These are phyloP conservation scores for Rosa multiflora DNA, from an alignment of 306 rosid genomes.

Conservation along the genomic window DNA sequence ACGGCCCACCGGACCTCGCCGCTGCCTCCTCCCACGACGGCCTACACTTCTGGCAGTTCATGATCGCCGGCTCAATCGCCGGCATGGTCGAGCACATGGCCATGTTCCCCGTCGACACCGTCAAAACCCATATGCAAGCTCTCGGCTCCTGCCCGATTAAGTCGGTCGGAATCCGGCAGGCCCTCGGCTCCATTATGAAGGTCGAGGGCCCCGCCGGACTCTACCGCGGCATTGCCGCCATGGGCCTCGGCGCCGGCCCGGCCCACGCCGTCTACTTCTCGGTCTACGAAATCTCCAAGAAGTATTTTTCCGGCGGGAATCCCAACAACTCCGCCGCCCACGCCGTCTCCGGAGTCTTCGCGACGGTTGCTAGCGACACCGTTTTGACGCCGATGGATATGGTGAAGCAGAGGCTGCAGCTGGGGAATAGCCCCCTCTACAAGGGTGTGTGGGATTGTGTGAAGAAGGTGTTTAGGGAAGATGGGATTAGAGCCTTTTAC, in stretches of 20 bases:
- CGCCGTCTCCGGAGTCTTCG: conserved; percentile 70
- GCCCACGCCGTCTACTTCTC: conserved; percentile 90
- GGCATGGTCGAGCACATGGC: conserved; percentile 84
- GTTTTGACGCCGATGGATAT: conserved; percentile 90
- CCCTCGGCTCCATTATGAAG: conserved; percentile 55
- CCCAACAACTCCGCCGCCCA: conserved; percentile 52
- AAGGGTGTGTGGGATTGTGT: conserved; percentile 75
- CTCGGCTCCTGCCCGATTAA: conserved; percentile 78
- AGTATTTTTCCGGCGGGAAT: conserved; percentile 50
- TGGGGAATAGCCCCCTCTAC: conserved; percentile 57
- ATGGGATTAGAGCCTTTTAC: conserved; percentile 67
- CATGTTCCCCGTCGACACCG: conserved; percentile 89
- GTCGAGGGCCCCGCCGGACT: conserved; percentile 68
- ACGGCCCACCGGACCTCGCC: conserved; percentile 37
- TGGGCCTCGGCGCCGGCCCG: conserved; percentile 93
- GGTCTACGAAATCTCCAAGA: conserved; percentile 61
- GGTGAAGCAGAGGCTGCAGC: conserved; percentile 90
- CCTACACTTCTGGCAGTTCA: conserved; percentile 85
- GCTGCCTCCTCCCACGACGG: conserved; percentile 63
- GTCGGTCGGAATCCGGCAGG: conserved; percentile 65
- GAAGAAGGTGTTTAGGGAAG: conserved; percentile 65
- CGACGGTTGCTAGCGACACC: conserved; percentile 73
- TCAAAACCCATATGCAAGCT: conserved; percentile 92
- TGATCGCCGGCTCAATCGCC: conserved; percentile 83
- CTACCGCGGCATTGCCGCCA: conserved; percentile 84